Percentiles rank a stretch among this genome's conserved stretches.
Evolutionary conservation across 805 yeast species (phyloP).

Genomic region (Wickerhamomyces subpelliculosus): DNA sequence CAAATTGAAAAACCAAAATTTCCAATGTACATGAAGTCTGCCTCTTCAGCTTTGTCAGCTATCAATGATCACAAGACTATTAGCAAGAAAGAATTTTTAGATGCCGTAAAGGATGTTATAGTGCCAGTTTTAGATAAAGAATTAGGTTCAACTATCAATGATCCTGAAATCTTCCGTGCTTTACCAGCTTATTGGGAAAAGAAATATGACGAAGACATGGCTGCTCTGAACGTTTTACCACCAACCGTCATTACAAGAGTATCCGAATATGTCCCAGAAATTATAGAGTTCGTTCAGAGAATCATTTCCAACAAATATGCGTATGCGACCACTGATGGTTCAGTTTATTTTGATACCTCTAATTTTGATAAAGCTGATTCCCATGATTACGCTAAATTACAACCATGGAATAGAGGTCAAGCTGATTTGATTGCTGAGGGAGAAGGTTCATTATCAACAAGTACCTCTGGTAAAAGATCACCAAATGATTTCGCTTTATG

Average conservation of each 20-base stretch:
- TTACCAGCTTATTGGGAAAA: constrained; percentile 88
- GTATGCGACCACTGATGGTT: constrained; percentile 76
- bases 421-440: constrained; percentile 84
- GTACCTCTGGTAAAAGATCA: constrained; percentile 54
- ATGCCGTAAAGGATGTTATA: constrained; percentile 62
- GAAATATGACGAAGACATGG: constrained; percentile 82
- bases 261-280: constrained; percentile 92
- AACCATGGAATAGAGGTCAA: constrained; percentile 96
- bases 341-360: constrained; percentile 91
- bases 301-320: constrained; percentile 82
- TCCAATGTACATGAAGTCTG: constrained; percentile 74
- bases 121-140: constrained; percentile 67
- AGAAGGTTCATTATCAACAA: constrained; percentile 73
- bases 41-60: constrained; percentile 42
- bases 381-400: constrained; percentile 91
- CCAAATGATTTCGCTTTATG: constrained; percentile 91
- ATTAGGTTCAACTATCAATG: constrained; percentile 70
- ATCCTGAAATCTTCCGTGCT: constrained; percentile 74
- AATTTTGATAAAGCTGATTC: constrained; percentile 64
- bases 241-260: constrained; percentile 89
- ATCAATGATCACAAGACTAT: constrained; percentile 23
- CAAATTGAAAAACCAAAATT: constrained; percentile 68
- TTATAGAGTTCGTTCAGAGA: constrained; percentile 66
- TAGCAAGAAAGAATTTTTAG: constrained; percentile 34
- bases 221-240: constrained; percentile 71